phyloP scores from a whole-genome alignment of 2,329 filamentous ascomycete genomes.

The Annulohypoxylon truncatum region DNA sequence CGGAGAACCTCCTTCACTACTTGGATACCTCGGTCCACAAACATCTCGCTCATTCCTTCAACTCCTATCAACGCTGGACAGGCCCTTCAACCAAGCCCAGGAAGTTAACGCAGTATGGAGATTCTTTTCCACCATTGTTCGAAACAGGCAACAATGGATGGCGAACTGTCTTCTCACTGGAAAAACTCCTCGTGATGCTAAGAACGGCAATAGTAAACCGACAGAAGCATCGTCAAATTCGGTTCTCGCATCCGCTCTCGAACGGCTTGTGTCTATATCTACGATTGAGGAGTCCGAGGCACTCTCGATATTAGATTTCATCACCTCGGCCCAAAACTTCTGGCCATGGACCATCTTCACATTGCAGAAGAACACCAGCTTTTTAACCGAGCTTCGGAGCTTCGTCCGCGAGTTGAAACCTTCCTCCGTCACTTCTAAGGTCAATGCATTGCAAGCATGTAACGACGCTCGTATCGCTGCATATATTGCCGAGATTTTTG shows the following conservation, averaged over 20 bases:
- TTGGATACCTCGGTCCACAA: constrained; percentile 86
- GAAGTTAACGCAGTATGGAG: constrained; percentile 82
- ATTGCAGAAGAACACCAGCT: constrained; percentile 77
- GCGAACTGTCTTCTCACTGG: constrained; percentile 92
- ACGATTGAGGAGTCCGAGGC: constrained; percentile 73
- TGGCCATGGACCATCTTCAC: constrained; percentile 95
- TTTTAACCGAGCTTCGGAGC: constrained; percentile 76
- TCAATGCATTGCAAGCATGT: constrained; percentile 67
- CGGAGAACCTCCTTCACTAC: constrained; percentile 89
- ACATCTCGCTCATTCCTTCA: constrained; percentile 87
- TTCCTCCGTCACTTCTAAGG: constrained; percentile 63
- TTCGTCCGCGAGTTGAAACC: constrained; percentile 73
- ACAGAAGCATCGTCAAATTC: constrained; percentile 66
- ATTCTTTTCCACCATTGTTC: constrained; percentile 86
- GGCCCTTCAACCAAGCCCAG: constrained; percentile 73
- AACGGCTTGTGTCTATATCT: constrained; percentile 74
- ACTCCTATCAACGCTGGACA: constrained; percentile 80
- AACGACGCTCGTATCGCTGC: constrained; percentile 79
- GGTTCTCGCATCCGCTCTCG: constrained; percentile 79
- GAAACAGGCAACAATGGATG: constrained; percentile 95
- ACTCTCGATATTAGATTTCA: constrained; percentile 84
- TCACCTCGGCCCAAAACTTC: constrained; percentile 88
- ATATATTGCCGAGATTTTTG: constrained; percentile 86
- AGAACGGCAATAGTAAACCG: constrained; percentile 67
- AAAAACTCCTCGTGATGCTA: constrained; percentile 80